A percentile compares a stretch with the other conserved stretches of the same genome.
These are phyloP conservation scores for Colletotrichum eremochloae DNA, from an alignment of 2,329 filamentous ascomycete species.

Conservation along the genomic window DNA sequence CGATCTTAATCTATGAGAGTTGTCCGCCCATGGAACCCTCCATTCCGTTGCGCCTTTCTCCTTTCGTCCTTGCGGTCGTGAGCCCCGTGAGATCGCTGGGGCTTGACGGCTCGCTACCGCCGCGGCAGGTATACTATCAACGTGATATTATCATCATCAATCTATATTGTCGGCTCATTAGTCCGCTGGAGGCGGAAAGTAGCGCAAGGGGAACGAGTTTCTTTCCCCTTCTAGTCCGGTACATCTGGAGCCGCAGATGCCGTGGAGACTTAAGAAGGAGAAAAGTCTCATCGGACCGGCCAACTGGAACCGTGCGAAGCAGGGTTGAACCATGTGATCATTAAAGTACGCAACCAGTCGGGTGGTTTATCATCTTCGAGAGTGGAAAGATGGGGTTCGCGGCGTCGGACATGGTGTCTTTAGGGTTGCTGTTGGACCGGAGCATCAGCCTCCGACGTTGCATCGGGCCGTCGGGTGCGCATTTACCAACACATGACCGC, in stretches of 20 bases:
- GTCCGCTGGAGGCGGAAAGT: not conserved
- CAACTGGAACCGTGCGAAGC: slow-evolving; percentile 18
- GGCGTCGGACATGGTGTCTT: not conserved
- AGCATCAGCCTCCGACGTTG: slow-evolving; percentile 37
- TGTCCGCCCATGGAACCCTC: slow-evolving; percentile 22
- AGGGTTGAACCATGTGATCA: slow-evolving; percentile 16
- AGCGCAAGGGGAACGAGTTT: not conserved
- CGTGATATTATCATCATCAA: not conserved
- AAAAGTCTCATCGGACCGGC: slow-evolving; percentile 26
- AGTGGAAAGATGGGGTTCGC: slow-evolving; percentile 2
- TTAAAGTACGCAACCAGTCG: slow-evolving; percentile 4
- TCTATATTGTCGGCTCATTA: not conserved
- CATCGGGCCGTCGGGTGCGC: slow-evolving; percentile 28
- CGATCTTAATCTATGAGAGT: not conserved
- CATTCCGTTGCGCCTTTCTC: slow-evolving; percentile 32
- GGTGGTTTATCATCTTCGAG: slow-evolving; percentile 2
- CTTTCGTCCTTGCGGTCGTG: not conserved
- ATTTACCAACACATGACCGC: slow-evolving; percentile 28
- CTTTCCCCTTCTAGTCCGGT: slow-evolving; percentile 24
- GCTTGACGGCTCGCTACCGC: slow-evolving; percentile 4
- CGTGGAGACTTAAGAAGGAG: not conserved
- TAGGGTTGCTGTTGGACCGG: slow-evolving; percentile 5
- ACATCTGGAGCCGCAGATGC: slow-evolving; percentile 25
- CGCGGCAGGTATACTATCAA: not conserved
- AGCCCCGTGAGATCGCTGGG: slow-evolving; percentile 15